Percentiles rank a stretch among this genome's conserved stretches.
Evolutionary conservation across 2,329 filamentous ascomycete species (phyloP).

Genomic region (Thelonectria blattea): DNA sequence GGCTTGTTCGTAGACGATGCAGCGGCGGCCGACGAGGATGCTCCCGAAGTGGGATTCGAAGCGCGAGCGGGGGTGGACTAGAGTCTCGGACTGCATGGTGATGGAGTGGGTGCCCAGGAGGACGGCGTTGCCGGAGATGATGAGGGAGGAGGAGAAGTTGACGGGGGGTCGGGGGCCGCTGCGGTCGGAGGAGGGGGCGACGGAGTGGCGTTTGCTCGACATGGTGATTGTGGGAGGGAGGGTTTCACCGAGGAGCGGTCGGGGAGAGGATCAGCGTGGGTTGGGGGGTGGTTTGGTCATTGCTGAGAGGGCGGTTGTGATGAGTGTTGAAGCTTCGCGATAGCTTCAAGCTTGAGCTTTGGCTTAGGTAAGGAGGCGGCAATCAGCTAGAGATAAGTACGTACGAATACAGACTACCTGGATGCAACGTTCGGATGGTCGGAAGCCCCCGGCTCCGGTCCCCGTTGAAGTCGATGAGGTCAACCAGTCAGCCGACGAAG

Average conservation of each 20-base stretch:
- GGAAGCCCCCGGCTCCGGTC: constrained; percentile 8
- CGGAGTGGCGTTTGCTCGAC: constrained; percentile 62
- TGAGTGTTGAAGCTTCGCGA: background rate
- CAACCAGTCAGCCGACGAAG: constrained; percentile 23
- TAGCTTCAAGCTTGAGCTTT: background rate
- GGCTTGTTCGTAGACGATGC: constrained; percentile 77
- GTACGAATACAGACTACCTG: background rate
- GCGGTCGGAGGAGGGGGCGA: constrained; percentile 58
- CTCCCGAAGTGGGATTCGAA: constrained; percentile 81
- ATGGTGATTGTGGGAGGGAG: constrained; percentile 29
- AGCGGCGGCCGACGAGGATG: constrained; percentile 80
- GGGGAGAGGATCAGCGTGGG: constrained; percentile 4
- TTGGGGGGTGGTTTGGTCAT: constrained; percentile 19
- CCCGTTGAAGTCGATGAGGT: constrained; percentile 36
- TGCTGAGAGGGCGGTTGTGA: constrained; percentile 4
- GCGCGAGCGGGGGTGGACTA: constrained; percentile 85
- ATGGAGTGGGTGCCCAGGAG: constrained; percentile 78
- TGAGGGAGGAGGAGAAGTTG: constrained; percentile 64
- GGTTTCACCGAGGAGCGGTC: constrained; percentile 1
- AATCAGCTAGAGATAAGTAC: background rate
- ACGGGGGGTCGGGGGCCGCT: constrained; percentile 66
- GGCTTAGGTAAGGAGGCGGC: background rate
- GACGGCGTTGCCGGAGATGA: constrained; percentile 67
- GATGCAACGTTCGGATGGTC: background rate
- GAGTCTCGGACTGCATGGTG: constrained; percentile 75